phyloP scores from a whole-genome alignment of 2,329 filamentous ascomycete species.

The Lasiodiplodia hormozganensis region DNA sequence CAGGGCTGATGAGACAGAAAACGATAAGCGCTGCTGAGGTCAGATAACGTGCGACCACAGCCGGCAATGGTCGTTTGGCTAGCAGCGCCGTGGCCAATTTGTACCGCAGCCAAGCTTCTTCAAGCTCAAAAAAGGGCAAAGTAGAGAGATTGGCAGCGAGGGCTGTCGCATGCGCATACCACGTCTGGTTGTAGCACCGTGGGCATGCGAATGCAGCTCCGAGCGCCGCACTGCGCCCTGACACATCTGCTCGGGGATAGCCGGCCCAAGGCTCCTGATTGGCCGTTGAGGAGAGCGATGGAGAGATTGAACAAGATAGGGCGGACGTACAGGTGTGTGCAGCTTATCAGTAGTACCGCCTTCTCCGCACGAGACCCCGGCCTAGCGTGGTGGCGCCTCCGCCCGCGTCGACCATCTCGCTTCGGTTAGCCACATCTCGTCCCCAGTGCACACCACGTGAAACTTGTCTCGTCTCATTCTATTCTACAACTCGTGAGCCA shows the following conservation, averaged over 20 bases:
- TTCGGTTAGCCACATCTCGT: not conserved
- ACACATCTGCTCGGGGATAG: not conserved
- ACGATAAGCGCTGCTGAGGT: constrained; percentile 14
- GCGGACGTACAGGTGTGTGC: not conserved
- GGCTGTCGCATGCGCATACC: constrained; percentile 10
- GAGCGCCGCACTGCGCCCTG: not conserved
- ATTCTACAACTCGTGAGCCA: not conserved
- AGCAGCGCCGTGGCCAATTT: too few relatives aligned
- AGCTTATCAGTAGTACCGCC: constrained; percentile 11
- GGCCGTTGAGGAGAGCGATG: not conserved
- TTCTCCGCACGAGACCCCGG: constrained; percentile 10
- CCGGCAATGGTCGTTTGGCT: not conserved
- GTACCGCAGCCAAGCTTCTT: constrained; percentile 4
- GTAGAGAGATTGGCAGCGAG: not conserved
- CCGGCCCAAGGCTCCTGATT: not conserved
- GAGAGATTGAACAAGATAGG: constrained; percentile 4
- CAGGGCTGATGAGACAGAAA: constrained; percentile 1
- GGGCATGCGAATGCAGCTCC: not conserved
- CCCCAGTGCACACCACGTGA: not conserved
- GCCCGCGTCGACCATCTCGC: constrained; percentile 4
- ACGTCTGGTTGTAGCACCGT: not conserved
- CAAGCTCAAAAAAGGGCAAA: constrained; percentile 8
- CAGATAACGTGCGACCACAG: not conserved
- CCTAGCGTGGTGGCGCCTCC: not conserved
- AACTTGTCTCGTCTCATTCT: not conserved